Conservation (phyloP, 2,329 filamentous ascomycete genomes). For the Podosphaera xanthii region DNA sequence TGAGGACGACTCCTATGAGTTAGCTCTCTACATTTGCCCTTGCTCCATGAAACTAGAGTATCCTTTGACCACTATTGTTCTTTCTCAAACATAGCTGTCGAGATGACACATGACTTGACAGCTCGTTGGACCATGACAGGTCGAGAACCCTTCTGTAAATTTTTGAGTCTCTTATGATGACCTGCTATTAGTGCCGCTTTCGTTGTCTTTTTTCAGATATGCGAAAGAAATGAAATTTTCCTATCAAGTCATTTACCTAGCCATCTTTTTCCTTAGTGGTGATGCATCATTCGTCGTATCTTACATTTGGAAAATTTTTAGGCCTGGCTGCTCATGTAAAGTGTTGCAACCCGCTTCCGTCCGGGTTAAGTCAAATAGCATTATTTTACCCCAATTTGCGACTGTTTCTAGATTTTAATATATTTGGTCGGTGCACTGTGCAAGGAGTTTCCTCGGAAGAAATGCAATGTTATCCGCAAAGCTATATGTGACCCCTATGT, state of each 20-base stretch:
- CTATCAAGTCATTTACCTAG: neutral
- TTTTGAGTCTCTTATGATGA: neutral
- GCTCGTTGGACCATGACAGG: neutral
- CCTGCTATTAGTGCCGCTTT: neutral
- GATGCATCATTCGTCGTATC: too few species aligned
- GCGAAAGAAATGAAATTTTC: neutral
- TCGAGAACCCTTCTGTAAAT: neutral
- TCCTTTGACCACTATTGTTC: neutral
- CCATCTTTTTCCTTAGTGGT: neutral
- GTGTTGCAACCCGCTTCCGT: too few species aligned
- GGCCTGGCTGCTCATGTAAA: too few species aligned
- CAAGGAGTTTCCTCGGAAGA: too few species aligned
- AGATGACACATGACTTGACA: neutral
- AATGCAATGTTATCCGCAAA: too few species aligned
- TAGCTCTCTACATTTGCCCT: neutral
- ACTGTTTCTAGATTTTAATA: too few species aligned
- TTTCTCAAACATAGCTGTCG: neutral
- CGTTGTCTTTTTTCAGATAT: neutral
- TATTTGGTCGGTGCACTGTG: too few species aligned
- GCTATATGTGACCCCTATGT: too few species aligned
- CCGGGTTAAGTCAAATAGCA: too few species aligned
- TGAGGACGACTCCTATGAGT: neutral
- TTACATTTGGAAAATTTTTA: too few species aligned
- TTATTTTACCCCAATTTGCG: too few species aligned
- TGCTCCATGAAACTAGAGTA: neutral